A percentile compares a stretch with the other conserved stretches of the same genome.
These are phyloP conservation scores for Aspergillus sp. DNA, from an alignment of 2,329 filamentous ascomycete species.

Conservation along the genomic window DNA sequence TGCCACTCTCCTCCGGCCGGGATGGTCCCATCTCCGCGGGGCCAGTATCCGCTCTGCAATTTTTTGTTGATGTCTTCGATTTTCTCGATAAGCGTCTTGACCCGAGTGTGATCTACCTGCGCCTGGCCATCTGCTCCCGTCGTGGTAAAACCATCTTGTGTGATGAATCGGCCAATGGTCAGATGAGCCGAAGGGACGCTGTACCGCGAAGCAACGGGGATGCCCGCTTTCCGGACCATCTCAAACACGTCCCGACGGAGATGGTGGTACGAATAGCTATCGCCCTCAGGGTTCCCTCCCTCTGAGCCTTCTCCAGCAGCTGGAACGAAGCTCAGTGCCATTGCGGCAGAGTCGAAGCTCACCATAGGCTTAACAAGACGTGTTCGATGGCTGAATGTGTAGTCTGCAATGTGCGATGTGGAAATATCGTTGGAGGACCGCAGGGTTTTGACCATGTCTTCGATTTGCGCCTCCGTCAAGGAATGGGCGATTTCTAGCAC, in stretches of 20 bases:
- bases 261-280: conserved; percentile 82
- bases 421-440: conserved; percentile 1
- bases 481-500: conserved; percentile 80
- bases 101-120: conserved; percentile 49
- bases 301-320: conserved; percentile 60
- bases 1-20: conserved; percentile 68
- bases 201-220: conserved; percentile 73
- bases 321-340: conserved; percentile 82
- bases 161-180: conserved; percentile 41
- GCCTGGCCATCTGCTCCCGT: conserved; percentile 32
- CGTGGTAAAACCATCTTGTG: conserved; percentile 54
- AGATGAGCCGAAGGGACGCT: conserved; percentile 52
- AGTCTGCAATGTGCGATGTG: conserved; percentile 45
- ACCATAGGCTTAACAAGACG: conserved; percentile 78
- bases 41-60: conserved; percentile 70
- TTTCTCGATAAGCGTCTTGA: conserved; percentile 62
- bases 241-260: conserved; percentile 74
- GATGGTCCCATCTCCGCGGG: conserved; percentile 42
- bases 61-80: conserved; percentile 75
- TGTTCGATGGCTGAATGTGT: conserved; percentile 63
- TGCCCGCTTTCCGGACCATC: conserved; percentile 57
- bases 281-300: conserved; percentile 46
- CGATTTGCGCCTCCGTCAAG: conserved; percentile 62
- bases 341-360: conserved; percentile 77
- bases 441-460: not conserved